Percentiles rank a stretch among this genome's conserved stretches.
Conservation (phyloP, 805 yeast species). For the Yarrowia porcina region DNA sequence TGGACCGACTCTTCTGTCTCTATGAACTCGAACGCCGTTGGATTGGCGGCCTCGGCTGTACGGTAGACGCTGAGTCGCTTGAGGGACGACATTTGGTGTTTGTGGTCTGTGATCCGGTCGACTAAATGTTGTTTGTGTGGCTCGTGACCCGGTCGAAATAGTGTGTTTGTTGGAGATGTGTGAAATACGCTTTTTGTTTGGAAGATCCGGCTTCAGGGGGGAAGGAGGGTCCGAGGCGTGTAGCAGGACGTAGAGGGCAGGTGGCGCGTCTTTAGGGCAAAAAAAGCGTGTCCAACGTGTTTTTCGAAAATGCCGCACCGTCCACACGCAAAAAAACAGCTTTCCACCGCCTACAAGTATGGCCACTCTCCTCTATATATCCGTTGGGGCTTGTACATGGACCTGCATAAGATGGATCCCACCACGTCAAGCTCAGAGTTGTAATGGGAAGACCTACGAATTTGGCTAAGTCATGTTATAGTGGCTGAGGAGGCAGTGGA, state of each 20-base stretch:
- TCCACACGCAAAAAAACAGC: too few species aligned
- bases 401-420: slow-evolving; percentile 9
- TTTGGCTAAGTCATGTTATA: too few species aligned
- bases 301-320: not conserved
- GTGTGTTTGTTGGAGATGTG: not conserved
- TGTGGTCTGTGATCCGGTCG: not conserved
- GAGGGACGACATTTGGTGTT: not conserved
- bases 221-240: not conserved
- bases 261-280: not conserved
- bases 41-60: not conserved
- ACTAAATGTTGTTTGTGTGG: too few species aligned
- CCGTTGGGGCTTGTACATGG: slow-evolving; percentile 3
- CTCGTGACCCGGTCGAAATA: not conserved
- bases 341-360: not conserved
- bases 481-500: too few species aligned
- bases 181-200: not conserved
- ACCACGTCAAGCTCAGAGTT: too few species aligned
- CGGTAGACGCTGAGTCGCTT: slow-evolving; percentile 17
- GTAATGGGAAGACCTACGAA: too few species aligned
- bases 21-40: not conserved
- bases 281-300: not conserved
- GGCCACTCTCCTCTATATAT: not conserved
- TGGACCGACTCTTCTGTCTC: not conserved
- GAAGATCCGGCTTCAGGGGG: not conserved
- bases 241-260: not conserved